Percentiles rank a stretch among this genome's conserved stretches.
These are phyloP conservation scores for Heracleum sosnowskyi DNA, from an alignment of 129 eudicot genomes.

Conservation along the genomic window DNA sequence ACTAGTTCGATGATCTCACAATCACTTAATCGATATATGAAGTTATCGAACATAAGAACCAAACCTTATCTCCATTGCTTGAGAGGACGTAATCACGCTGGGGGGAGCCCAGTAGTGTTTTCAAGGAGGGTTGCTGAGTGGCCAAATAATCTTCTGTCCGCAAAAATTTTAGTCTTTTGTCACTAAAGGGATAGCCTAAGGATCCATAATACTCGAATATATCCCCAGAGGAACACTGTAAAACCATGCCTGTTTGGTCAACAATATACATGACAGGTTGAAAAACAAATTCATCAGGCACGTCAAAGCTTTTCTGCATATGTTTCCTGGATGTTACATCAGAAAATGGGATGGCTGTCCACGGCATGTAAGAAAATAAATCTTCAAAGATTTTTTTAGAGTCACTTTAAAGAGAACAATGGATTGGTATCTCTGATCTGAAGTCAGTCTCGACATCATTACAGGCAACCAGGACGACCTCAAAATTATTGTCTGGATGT, in stretches of 20 bases:
- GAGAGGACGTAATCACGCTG: not conserved
- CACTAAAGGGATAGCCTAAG: too few species aligned
- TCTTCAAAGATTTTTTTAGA: not conserved
- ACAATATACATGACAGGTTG: not conserved
- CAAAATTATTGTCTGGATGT: not conserved
- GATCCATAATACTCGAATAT: too few species aligned
- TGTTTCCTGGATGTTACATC: not conserved
- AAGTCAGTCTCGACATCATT: not conserved
- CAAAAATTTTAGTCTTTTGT: not conserved
- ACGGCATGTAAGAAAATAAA: not conserved
- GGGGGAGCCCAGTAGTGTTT: not conserved
- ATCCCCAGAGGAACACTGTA: not conserved
- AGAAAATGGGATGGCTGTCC: conserved; percentile 5
- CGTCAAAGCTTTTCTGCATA: not conserved
- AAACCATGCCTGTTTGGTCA: not conserved
- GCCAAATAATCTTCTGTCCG: not conserved
- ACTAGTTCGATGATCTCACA: not conserved
- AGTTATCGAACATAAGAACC: not conserved
- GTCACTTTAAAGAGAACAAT: not conserved
- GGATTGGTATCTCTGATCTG: not conserved
- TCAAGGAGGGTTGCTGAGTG: not conserved
- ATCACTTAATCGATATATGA: not conserved
- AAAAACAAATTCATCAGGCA: too few species aligned
- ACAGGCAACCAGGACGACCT: not conserved
- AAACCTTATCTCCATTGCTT: not conserved